These are phyloP conservation scores for Heterobasidion parviporum DNA, from an alignment of 1,284 basidiomycete species.

Conservation along the genomic window DNA sequence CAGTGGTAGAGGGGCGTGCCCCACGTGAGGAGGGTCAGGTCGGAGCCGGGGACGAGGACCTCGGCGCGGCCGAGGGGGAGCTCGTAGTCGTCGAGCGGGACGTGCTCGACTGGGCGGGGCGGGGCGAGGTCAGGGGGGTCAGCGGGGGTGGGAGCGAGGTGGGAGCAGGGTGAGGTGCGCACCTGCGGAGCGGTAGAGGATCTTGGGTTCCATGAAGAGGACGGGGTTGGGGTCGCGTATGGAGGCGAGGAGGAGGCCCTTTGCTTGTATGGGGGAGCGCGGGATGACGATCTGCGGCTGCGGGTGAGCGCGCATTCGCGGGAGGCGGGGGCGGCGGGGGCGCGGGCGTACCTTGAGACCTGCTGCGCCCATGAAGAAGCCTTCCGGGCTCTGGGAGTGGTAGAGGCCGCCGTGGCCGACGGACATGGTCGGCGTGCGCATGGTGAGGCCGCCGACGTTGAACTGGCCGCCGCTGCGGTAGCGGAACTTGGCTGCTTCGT, in stretches of 20 bases:
- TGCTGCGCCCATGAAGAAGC: constrained; percentile 86
- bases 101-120: constrained; percentile 67
- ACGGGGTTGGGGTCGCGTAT: constrained; percentile 92
- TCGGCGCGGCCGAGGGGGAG: constrained; percentile 80
- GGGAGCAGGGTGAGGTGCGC: constrained; percentile 9
- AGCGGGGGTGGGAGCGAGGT: neutral
- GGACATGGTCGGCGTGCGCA: constrained; percentile 83
- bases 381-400: constrained; percentile 92
- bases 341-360: constrained; percentile 69
- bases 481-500: constrained; percentile 90
- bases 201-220: constrained; percentile 93
- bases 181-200: constrained; percentile 79
- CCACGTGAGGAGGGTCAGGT: constrained; percentile 86
- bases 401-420: constrained; percentile 93
- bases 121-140: neutral
- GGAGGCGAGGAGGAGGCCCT: constrained; percentile 79
- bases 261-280: constrained; percentile 90
- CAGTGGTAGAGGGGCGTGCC: constrained; percentile 91
- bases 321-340: neutral
- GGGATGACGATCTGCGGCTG: constrained; percentile 73
- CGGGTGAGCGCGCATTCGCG: neutral
- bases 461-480: constrained; percentile 86
- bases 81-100: constrained; percentile 81
- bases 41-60: constrained; percentile 62
- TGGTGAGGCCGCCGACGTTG: constrained; percentile 79